Conservation (phyloP, 768 basidiomycete species). For the Heimioporus sp. region DNA sequence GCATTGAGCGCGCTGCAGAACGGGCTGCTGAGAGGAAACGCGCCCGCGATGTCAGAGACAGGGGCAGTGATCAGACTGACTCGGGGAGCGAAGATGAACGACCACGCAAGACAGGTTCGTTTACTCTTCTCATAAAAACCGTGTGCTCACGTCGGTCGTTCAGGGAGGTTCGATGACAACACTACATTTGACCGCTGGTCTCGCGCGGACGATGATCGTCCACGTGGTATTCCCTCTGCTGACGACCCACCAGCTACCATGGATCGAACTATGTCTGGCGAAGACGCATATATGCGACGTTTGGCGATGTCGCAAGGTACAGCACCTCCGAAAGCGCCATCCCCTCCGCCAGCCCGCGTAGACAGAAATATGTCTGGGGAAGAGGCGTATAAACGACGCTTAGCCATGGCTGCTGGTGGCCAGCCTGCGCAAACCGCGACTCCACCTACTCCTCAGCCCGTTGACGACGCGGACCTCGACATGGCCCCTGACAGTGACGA, state of each 20-base stretch:
- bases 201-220: slow-evolving; percentile 47
- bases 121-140: neutral
- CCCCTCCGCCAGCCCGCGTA: slow-evolving; percentile 36
- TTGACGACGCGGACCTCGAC: slow-evolving; percentile 19
- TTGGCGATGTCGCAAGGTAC: slow-evolving; percentile 60
- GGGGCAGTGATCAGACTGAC: slow-evolving; percentile 60
- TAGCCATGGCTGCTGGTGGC: slow-evolving; percentile 57
- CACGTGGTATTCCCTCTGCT: slow-evolving; percentile 22
- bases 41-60: slow-evolving; percentile 45
- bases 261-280: slow-evolving; percentile 59
- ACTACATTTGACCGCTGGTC: slow-evolving; percentile 54
- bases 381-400: slow-evolving; percentile 72
- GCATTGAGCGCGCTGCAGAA: slow-evolving; percentile 65
- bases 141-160: slow-evolving; percentile 25
- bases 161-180: slow-evolving; percentile 35
- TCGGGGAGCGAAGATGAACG: slow-evolving; percentile 67
- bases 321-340: slow-evolving; percentile 17
- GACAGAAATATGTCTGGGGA: slow-evolving; percentile 63
- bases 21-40: slow-evolving; percentile 62
- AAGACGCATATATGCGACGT: slow-evolving; percentile 79
- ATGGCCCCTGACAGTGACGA: slow-evolving; percentile 1
- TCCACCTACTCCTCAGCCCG: slow-evolving; percentile 24
- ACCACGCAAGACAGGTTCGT: slow-evolving; percentile 65
- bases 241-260: slow-evolving; percentile 36
- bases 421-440: slow-evolving; percentile 15